phyloP scores from a whole-genome alignment of 2,329 filamentous ascomycete genomes.

The Cucurbitaria berberidis region DNA sequence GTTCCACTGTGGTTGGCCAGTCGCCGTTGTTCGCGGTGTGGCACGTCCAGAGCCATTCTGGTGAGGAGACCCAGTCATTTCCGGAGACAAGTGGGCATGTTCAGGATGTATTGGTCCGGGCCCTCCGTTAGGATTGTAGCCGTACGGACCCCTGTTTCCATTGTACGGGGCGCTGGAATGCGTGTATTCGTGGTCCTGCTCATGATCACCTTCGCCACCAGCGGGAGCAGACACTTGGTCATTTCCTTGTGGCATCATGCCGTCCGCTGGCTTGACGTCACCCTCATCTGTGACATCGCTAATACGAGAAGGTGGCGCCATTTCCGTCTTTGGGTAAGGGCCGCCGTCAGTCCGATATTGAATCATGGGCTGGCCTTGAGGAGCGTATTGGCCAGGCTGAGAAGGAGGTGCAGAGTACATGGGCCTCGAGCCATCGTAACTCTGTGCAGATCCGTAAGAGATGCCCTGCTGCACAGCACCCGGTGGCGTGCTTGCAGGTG shows the following conservation, averaged over 20 bases:
- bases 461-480: conserved; percentile 80
- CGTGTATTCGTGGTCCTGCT: conserved; percentile 84
- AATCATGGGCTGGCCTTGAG: conserved; percentile 68
- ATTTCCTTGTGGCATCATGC: conserved; percentile 58
- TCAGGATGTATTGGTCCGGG: conserved; percentile 72
- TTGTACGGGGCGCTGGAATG: conserved; percentile 77
- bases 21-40: conserved; percentile 79
- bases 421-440: conserved; percentile 77
- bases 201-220: conserved; percentile 74
- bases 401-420: conserved; percentile 76
- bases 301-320: conserved; percentile 77
- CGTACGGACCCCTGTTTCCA: conserved; percentile 74
- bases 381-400: conserved; percentile 72
- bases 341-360: conserved; percentile 58
- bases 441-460: conserved; percentile 73
- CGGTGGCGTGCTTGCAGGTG: conserved; percentile 89
- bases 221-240: conserved; percentile 62
- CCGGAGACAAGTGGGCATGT: conserved; percentile 76
- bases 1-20: conserved; percentile 75
- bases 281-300: conserved; percentile 68
- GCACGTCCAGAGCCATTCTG: conserved; percentile 82
- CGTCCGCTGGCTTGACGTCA: conserved; percentile 66
- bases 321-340: conserved; percentile 83
- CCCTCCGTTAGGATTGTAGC: conserved; percentile 71
- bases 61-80: conserved; percentile 84